These are phyloP conservation scores for Cavenderia fasciculata DNA, from an alignment of 78 protist species.

Conservation along the genomic window DNA sequence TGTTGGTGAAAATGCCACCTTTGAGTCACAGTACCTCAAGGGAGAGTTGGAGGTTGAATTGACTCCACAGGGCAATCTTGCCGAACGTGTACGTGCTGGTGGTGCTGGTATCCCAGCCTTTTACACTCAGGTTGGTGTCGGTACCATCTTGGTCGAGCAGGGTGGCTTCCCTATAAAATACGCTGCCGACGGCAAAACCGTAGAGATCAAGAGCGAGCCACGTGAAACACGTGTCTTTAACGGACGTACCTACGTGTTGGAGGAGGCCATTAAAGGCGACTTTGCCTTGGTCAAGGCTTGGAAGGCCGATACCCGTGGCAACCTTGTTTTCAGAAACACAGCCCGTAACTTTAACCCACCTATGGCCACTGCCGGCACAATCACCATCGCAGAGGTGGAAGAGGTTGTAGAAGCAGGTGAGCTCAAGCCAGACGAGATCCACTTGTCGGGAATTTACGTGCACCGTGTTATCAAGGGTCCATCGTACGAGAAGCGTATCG, in stretches of 20 bases:
- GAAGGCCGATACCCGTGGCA: constrained; percentile 95
- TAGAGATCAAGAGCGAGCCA: constrained; percentile 84
- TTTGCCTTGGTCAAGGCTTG: constrained; percentile 93
- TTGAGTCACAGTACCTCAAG: constrained; percentile 90
- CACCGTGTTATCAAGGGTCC: constrained; percentile 84
- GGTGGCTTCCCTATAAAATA: constrained; percentile 95
- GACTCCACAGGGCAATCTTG: constrained; percentile 98
- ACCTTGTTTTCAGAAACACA: constrained; percentile 89
- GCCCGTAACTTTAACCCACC: constrained; percentile 95
- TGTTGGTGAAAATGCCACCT: constrained; percentile 96
- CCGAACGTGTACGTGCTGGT: constrained; percentile 97
- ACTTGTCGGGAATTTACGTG: constrained; percentile 94
- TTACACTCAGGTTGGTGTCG: constrained; percentile 95
- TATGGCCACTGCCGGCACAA: constrained; percentile 90
- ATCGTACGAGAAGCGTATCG: constrained; percentile 88
- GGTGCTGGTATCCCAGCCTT: constrained; percentile 99
- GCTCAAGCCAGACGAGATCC: constrained; percentile 90
- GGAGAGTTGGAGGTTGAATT: constrained; percentile 98
- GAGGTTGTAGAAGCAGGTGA: constrained; percentile 92
- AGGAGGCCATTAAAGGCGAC: constrained; percentile 92
- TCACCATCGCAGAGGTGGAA: constrained; percentile 95
- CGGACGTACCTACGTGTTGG: constrained; percentile 87
- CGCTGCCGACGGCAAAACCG: constrained; percentile 81
- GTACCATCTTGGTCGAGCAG: constrained; percentile 90
- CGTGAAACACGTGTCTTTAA: constrained; percentile 80